These are phyloP conservation scores for Chamaenerion angustifolium DNA, from an alignment of 345 rosid genomes.

Conservation along the genomic window DNA sequence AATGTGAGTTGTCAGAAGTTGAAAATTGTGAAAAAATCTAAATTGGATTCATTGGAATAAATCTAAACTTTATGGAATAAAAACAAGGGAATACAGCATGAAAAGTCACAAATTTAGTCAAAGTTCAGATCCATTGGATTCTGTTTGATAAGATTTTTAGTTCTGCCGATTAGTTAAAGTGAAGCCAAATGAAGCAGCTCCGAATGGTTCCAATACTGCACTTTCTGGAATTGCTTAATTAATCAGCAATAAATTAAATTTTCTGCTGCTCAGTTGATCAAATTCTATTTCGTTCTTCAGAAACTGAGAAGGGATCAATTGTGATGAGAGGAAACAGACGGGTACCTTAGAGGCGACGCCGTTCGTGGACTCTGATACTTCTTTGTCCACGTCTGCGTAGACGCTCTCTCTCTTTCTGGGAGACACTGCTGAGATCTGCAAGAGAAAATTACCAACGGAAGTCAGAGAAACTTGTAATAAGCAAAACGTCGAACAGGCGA, in stretches of 20 bases:
- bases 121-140: constrained; percentile 26
- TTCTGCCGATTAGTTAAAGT: not conserved
- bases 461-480: too few relatives aligned
- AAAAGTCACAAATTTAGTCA: constrained; percentile 5
- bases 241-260: not conserved
- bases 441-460: not conserved
- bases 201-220: not conserved
- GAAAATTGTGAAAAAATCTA: not conserved
- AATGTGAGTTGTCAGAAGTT: constrained; percentile 1
- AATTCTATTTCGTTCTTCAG: not conserved
- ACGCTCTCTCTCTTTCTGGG: constrained; percentile 18
- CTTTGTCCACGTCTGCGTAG: constrained; percentile 11
- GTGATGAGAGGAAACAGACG: constrained; percentile 7
- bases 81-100: not conserved
- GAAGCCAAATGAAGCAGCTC: constrained; percentile 2
- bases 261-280: not conserved
- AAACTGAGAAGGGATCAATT: not conserved
- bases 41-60: too few relatives aligned
- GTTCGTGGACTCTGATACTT: constrained; percentile 22
- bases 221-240: not conserved
- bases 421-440: constrained; percentile 33
- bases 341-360: constrained; percentile 14
- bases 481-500: too few relatives aligned
- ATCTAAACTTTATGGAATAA: not conserved
- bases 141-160: constrained; percentile 6